These are phyloP conservation scores for Aspergillus ellipticus DNA, from an alignment of 495 filamentous ascomycete species.

Conservation along the genomic window DNA sequence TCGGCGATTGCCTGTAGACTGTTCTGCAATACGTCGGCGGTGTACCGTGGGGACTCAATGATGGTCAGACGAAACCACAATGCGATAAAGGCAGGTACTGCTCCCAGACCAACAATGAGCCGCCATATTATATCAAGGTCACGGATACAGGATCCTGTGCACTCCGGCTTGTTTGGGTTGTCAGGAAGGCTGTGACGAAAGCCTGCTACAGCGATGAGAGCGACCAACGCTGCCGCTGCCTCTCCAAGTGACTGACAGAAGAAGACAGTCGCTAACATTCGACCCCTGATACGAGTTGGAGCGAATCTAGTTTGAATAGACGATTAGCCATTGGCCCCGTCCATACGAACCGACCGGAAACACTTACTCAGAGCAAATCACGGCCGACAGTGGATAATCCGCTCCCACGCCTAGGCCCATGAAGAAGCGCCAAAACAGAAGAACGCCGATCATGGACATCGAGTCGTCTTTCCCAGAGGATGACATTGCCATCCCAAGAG, in stretches of 20 bases:
- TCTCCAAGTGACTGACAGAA: slow-evolving; percentile 55
- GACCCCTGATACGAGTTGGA: slow-evolving; percentile 43
- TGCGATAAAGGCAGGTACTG: slow-evolving; percentile 50
- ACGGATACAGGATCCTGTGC: slow-evolving; percentile 1
- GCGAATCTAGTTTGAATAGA: slow-evolving; percentile 24
- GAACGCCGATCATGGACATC: slow-evolving; percentile 48
- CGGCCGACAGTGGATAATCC: slow-evolving; percentile 46
- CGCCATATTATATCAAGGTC: slow-evolving; percentile 42
- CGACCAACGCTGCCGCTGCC: slow-evolving; percentile 41
- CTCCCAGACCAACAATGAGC: slow-evolving; percentile 48
- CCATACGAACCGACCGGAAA: not conserved
- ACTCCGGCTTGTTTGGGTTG: not conserved
- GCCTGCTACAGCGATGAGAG: slow-evolving; percentile 10
- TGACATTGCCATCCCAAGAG: slow-evolving; percentile 37
- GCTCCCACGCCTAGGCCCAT: slow-evolving; percentile 40
- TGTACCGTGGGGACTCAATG: slow-evolving; percentile 53
- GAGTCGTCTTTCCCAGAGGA: slow-evolving; percentile 25
- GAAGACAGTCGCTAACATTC: slow-evolving; percentile 58
- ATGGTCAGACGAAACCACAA: slow-evolving; percentile 50
- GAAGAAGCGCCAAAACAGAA: slow-evolving; percentile 47
- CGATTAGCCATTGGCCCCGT: too few relatives aligned
- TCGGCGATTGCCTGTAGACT: slow-evolving; percentile 23
- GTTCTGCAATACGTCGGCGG: slow-evolving; percentile 37
- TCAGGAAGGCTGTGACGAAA: slow-evolving; percentile 6
- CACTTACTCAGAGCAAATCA: slow-evolving; percentile 51